A percentile compares a stretch with the other conserved stretches of the same genome.
These are phyloP conservation scores for Vinca minor DNA, from an alignment of 257 asterid species.

Conservation along the genomic window DNA sequence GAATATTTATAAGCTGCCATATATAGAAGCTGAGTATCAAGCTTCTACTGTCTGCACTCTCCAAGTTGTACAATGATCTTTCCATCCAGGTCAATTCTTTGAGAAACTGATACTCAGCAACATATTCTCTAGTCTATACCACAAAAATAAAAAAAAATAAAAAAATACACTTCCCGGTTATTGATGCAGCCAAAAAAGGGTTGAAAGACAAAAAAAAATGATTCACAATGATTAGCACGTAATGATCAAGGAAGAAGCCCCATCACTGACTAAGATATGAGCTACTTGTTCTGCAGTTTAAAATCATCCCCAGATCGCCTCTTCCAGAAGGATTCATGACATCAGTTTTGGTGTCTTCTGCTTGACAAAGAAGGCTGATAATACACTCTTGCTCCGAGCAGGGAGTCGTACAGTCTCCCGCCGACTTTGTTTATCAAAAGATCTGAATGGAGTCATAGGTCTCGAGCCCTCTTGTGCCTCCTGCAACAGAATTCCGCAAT, in stretches of 20 bases:
- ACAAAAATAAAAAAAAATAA: not conserved
- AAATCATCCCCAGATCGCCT: not conserved
- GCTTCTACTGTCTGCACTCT: constrained; percentile 7
- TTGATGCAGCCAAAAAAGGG: constrained; percentile 7
- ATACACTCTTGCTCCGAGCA: constrained; percentile 56
- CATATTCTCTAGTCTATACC: not conserved
- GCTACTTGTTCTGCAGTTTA: too few species aligned
- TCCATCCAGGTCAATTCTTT: constrained; percentile 7
- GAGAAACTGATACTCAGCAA: constrained; percentile 1
- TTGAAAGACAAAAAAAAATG: not conserved
- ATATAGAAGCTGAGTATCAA: constrained; percentile 4
- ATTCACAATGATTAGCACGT: constrained; percentile 11
- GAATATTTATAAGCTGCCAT: not conserved
- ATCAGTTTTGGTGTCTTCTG: constrained; percentile 45
- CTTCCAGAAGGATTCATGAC: constrained; percentile 8
- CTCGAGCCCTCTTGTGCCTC: constrained; percentile 42
- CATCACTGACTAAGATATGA: too few species aligned
- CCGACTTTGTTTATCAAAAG: constrained; percentile 38
- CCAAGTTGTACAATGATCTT: constrained; percentile 9
- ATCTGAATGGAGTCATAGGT: constrained; percentile 42
- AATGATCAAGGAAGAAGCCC: constrained; percentile 9
- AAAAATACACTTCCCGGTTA: constrained; percentile 12
- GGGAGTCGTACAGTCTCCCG: constrained; percentile 37
- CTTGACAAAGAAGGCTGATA: constrained; percentile 65
- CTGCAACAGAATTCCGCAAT: constrained; percentile 29